A percentile compares a stretch with the other conserved stretches of the same genome.
phyloP scores from a whole-genome alignment of 805 yeast genomes.

The Hanseniaspora thailandica region DNA sequence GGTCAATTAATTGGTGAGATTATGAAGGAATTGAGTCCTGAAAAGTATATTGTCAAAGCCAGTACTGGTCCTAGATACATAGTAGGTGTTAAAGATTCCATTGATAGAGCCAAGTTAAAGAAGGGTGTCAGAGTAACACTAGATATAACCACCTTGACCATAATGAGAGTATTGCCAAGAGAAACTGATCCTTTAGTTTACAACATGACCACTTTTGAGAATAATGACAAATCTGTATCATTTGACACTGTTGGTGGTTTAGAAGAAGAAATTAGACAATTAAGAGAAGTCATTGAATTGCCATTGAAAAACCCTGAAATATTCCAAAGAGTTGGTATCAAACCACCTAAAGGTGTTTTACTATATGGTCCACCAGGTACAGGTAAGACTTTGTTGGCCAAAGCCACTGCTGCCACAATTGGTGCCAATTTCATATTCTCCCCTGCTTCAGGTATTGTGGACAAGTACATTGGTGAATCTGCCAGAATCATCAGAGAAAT shows the following conservation, averaged over 20 bases:
- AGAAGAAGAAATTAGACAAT: slow-evolving; percentile 87
- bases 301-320: slow-evolving; percentile 96
- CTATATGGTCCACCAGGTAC: slow-evolving; percentile 98
- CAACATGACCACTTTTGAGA: slow-evolving; percentile 95
- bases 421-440: slow-evolving; percentile 96
- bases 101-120: slow-evolving; percentile 67
- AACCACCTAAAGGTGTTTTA: slow-evolving; percentile 96
- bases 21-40: slow-evolving; percentile 86
- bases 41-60: slow-evolving; percentile 89
- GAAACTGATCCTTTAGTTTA: slow-evolving; percentile 97
- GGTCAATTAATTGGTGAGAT: slow-evolving; percentile 98
- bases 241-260: slow-evolving; percentile 94
- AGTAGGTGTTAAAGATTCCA: slow-evolving; percentile 91
- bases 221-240: slow-evolving; percentile 71
- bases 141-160: slow-evolving; percentile 94
- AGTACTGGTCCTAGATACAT: slow-evolving; percentile 95
- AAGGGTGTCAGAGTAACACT: slow-evolving; percentile 94
- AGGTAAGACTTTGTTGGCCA: slow-evolving; percentile 89
- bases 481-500: slow-evolving; percentile 94
- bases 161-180: slow-evolving; percentile 92
- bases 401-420: slow-evolving; percentile 96
- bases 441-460: slow-evolving; percentile 97
- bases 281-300: slow-evolving; percentile 92
- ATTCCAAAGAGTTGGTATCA: slow-evolving; percentile 89
- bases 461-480: slow-evolving; percentile 94